phyloP scores from a whole-genome alignment of 2,329 filamentous ascomycete species.

The Coniochaeta prunicola region DNA sequence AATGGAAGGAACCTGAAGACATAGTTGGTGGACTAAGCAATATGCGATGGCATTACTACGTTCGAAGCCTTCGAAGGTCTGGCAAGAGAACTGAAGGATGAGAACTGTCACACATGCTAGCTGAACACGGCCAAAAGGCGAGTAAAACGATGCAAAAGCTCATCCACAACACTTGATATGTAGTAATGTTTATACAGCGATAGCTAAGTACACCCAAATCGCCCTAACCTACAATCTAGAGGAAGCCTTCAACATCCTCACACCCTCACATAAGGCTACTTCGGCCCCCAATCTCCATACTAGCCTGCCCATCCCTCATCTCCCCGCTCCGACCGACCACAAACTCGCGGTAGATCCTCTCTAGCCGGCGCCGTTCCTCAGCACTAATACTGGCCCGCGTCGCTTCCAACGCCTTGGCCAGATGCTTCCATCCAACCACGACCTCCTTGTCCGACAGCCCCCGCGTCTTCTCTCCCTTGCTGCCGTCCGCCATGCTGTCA shows the following conservation, averaged over 20 bases:
- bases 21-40: neutral
- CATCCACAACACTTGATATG: neutral
- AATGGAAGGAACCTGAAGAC: no score
- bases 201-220: neutral
- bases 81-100: neutral
- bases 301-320: slow-evolving; percentile 88
- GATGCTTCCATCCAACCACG: slow-evolving; percentile 75
- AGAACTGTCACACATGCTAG: neutral
- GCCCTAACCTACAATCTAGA: no score
- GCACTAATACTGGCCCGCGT: slow-evolving; percentile 78
- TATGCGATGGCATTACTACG: neutral
- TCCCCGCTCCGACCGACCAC: slow-evolving; percentile 87
- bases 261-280: slow-evolving; percentile 76
- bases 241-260: neutral
- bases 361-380: slow-evolving; percentile 67
- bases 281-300: slow-evolving; percentile 84
- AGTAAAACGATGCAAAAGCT: neutral
- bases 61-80: no score
- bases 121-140: neutral
- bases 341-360: slow-evolving; percentile 86
- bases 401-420: slow-evolving; percentile 66
- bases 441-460: slow-evolving; percentile 51
- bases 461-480: slow-evolving; percentile 19
- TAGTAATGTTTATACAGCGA: neutral
- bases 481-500: slow-evolving; percentile 6